Evolutionary conservation across 192 early-diverging fungal genomes (phyloP), one percentile per base, ranked within the genome.

Genomic region (Phlyctochytrium bullatum): DNA sequence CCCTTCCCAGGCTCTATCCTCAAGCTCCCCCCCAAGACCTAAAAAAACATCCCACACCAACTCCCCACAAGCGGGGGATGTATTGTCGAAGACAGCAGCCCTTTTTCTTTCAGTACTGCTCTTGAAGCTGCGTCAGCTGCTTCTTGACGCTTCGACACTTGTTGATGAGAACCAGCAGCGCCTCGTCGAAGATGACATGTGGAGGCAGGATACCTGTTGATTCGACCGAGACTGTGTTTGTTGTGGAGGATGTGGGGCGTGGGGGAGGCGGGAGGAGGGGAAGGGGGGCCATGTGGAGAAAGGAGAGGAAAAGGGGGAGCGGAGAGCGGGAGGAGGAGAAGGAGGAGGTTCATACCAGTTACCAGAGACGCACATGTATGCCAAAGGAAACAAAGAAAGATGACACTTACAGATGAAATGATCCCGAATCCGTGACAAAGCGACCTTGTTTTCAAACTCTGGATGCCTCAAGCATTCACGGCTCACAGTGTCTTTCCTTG

Each of bases 401-500:
- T 54, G 4, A 29, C 52, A 61, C 84, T 91, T 92, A 89, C 91
- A 98, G 62, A 98, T 93, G 73, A 97, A 98, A 75, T 98, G 97
- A 72, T 98, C 94, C 34, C 95, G 92, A 29, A 96, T 86, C 36
- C 97, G 86, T 29, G 89, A 90, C 40, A 98, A 79, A 50, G 85
- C 81, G 34, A 98, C 97, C 72, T 89, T 93, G 72, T 88, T 88
- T 67, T 94, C 83, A 71, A 98, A 97, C 78, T 96, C 92, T 51
- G 88, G 80, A 68, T 98, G 94, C 35, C 95, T 87, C 61, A 98
- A 80, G 12, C 92, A 92, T 72, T 98, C 94, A 25, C 97, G 84
- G 68, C 90, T 92, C 27, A 95, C 92, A 2, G 94, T 98, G 73
- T 98, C 97, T 80, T 93, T 93, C 66, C 97, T 88, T 61, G 95